Evolutionary conservation across 2,329 filamentous ascomycete species (phyloP).

Genomic region (Xylaria sp.): DNA sequence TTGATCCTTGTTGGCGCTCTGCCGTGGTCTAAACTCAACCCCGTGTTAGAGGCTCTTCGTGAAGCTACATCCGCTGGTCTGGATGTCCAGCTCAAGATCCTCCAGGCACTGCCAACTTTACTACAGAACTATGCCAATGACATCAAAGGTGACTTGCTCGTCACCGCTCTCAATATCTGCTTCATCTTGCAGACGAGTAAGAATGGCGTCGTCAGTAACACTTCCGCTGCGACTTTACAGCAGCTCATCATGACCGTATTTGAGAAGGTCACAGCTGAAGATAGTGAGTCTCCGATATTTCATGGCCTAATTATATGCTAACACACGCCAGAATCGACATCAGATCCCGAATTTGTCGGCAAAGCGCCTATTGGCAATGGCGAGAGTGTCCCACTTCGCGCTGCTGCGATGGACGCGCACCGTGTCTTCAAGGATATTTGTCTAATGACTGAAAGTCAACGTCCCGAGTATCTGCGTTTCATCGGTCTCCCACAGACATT

Average conservation of each 20-base stretch:
- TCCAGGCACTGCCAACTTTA: slow-evolving; percentile 84
- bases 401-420: slow-evolving; percentile 81
- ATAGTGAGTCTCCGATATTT: slow-evolving; percentile 49
- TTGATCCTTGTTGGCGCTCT: slow-evolving; percentile 78
- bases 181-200: slow-evolving; percentile 87
- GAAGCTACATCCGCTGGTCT: slow-evolving; percentile 75
- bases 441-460: slow-evolving; percentile 77
- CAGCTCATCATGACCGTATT: slow-evolving; percentile 90
- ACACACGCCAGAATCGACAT: slow-evolving; percentile 34
- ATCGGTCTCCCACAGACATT: slow-evolving; percentile 74
- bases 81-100: slow-evolving; percentile 91
- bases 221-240: slow-evolving; percentile 91
- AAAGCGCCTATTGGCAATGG: slow-evolving; percentile 64
- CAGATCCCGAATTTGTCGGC: slow-evolving; percentile 54
- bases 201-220: slow-evolving; percentile 89
- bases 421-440: slow-evolving; percentile 87
- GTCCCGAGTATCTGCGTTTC: slow-evolving; percentile 75
- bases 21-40: slow-evolving; percentile 71
- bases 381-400: slow-evolving; percentile 55
- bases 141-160: slow-evolving; percentile 73
- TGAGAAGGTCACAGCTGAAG: slow-evolving; percentile 80
- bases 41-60: slow-evolving; percentile 81
- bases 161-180: slow-evolving; percentile 81
- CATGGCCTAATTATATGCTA: neutral
- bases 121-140: slow-evolving; percentile 85